These are phyloP conservation scores for Ministeria vibrans DNA, from an alignment of 78 protist genomes.

Conservation along the genomic window DNA sequence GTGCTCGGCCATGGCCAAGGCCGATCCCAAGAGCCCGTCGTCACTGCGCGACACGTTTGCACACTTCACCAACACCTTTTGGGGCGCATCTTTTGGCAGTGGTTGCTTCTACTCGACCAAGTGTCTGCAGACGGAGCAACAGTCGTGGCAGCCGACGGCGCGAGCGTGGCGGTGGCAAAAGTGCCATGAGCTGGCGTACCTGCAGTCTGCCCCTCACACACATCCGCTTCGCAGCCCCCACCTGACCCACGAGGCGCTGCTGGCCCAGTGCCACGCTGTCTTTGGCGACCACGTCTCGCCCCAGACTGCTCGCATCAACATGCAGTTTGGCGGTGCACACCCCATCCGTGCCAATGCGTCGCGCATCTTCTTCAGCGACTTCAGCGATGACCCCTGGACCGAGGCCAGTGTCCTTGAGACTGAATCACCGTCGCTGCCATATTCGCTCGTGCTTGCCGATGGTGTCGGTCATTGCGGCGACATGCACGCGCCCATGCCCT, in stretches of 20 bases:
- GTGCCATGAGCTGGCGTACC: constrained; percentile 61
- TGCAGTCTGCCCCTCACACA: constrained; percentile 47
- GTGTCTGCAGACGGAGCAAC: background rate
- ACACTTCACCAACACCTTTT: constrained; percentile 22
- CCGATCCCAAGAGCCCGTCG: background rate
- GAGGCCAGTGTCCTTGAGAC: background rate
- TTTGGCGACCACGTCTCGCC: constrained; percentile 34
- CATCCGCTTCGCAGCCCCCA: constrained; percentile 18
- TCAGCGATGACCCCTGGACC: background rate
- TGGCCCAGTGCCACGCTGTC: constrained; percentile 19
- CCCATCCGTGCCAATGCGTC: constrained; percentile 32
- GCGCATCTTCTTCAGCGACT: background rate
- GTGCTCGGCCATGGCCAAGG: constrained; percentile 17
- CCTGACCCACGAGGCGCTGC: constrained; percentile 9
- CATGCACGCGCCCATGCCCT: background rate
- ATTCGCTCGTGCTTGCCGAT: background rate
- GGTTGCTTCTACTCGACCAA: constrained; percentile 23
- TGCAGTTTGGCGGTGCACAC: constrained; percentile 48
- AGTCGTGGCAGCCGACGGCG: constrained; percentile 34
- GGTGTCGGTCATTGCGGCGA: background rate
- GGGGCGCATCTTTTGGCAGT: constrained; percentile 23
- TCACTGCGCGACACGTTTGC: constrained; percentile 22
- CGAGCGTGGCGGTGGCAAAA: constrained; percentile 54
- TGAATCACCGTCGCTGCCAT: background rate
- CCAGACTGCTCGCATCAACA: constrained; percentile 35